Base-by-base conservation (phyloP, 768 basidiomycete species). In the Xerocomellus intermedius region DNA sequence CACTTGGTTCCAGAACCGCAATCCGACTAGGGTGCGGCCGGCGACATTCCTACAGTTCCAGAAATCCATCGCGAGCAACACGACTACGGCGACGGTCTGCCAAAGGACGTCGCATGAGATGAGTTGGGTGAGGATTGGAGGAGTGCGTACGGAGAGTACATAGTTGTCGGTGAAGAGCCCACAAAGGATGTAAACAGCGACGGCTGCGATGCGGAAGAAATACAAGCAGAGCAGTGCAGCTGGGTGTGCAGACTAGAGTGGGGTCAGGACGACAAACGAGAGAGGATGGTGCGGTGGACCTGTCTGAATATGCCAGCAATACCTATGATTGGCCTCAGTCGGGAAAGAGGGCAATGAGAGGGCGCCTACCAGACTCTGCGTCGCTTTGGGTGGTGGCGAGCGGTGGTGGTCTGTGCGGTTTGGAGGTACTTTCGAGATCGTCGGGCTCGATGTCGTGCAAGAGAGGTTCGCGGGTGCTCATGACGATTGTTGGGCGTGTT, bases 31-130 rank as follows among this genome's bases (percentile, higher is more conserved):
- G 22, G 89, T 94, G 60, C 97, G 78, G 3, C 97, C 97, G 0
- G 94, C 83, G 14, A 99, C 94, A 65, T 99, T 99, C 89, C 94
- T 78, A 61, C 92, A 94, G 64, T 96, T 98, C 97, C 96, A 99
- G 71, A 99, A 99, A 74, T 99, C 97, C 83, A 96, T 89, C 0
- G 95, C 90, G 24, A 99, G 82, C 16, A 99, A 77, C 2, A 98
- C 86, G 21, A 98, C 97, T 0, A 98, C 96, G 9, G 83, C 72
- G 4, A 99, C 95, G 24, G 94, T 96, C 85, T 87, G 64, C n/a
- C n/a, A n/a, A n/a, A n/a, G n/a, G 22, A 53, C 41, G 44, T 21
- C 17, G 36, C 22, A 39, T 50, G 41, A 51, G 52, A 48, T 21
- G 50, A 19, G 42, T 9, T 36, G 42, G 44, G 35, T 8, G 7